Evolutionary conservation across 2,329 filamentous ascomycete species (phyloP).

Genomic region (Fusarium sp.): DNA sequence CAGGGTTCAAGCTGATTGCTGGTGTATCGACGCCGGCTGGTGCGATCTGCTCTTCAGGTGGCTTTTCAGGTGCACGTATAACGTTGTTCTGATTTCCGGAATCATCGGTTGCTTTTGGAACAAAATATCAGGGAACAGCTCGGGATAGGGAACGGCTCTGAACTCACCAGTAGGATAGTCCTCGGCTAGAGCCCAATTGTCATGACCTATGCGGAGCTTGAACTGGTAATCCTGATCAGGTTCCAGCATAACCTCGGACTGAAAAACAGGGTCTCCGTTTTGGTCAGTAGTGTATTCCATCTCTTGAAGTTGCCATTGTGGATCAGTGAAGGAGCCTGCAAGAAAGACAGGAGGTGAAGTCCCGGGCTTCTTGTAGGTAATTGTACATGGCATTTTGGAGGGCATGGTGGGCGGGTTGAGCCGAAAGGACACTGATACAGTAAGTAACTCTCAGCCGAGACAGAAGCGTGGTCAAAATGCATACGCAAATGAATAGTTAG

Average conservation of each 20-base stretch:
- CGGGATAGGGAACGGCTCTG: not conserved
- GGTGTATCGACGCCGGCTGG: constrained; percentile 13
- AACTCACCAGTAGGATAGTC: constrained; percentile 65
- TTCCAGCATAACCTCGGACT: constrained; percentile 62
- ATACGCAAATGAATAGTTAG: not conserved
- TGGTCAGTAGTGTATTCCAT: constrained; percentile 65
- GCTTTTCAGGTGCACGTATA: constrained; percentile 43
- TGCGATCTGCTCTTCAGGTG: constrained; percentile 17
- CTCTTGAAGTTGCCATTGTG: constrained; percentile 72
- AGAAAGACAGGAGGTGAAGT: constrained; percentile 74
- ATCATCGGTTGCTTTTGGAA: constrained; percentile 50
- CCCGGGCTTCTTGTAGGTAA: constrained; percentile 69
- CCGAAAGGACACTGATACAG: not conserved
- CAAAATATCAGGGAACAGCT: constrained; percentile 2
- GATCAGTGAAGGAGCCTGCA: constrained; percentile 73
- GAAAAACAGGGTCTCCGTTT: constrained; percentile 66
- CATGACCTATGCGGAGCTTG: constrained; percentile 75
- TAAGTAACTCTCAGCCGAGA: not conserved
- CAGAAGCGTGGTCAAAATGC: not conserved
- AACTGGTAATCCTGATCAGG: constrained; percentile 73
- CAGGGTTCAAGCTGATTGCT: constrained; percentile 15
- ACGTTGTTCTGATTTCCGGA: constrained; percentile 61
- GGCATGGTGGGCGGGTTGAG: constrained; percentile 12
- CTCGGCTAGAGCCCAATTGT: constrained; percentile 75
- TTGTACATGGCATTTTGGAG: constrained; percentile 56